These are phyloP conservation scores for Hymenoscyphus repandus DNA, from an alignment of 2,329 filamentous ascomycete species.

Conservation along the genomic window DNA sequence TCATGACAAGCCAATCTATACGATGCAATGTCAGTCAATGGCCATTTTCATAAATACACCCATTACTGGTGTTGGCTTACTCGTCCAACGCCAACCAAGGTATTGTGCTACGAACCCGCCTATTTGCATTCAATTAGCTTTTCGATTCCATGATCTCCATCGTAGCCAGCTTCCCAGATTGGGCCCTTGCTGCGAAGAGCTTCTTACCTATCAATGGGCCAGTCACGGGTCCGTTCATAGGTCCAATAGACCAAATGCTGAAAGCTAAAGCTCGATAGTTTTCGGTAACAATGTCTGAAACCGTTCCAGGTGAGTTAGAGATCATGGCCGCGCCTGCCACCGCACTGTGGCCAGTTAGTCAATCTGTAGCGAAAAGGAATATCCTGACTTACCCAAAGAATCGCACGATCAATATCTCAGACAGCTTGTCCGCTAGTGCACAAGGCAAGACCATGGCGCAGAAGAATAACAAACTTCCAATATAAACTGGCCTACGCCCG, in stretches of 20 bases:
- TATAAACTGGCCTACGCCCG: conserved; percentile 63
- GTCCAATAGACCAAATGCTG: conserved; percentile 76
- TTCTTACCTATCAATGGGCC: conserved; percentile 62
- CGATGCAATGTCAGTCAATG: too few species aligned
- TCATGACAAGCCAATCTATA: conserved; percentile 66
- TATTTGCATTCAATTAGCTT: background rate
- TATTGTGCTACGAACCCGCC: conserved; percentile 68
- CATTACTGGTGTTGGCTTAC: too few species aligned
- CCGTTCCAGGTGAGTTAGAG: conserved; percentile 73
- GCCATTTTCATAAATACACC: too few species aligned
- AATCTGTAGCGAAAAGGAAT: background rate
- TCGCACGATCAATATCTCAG: conserved; percentile 63
- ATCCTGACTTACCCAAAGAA: conserved; percentile 59
- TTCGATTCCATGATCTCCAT: too few species aligned
- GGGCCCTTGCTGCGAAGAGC: background rate
- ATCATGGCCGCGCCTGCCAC: conserved; percentile 76
- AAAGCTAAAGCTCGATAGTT: conserved; percentile 78
- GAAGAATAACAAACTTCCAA: conserved; percentile 59
- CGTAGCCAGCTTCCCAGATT: too few species aligned
- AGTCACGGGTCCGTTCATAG: conserved; percentile 67
- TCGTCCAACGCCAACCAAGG: conserved; percentile 83
- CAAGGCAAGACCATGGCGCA: conserved; percentile 66
- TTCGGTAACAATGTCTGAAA: conserved; percentile 78
- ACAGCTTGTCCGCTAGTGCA: conserved; percentile 62
- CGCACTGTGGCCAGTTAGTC: conserved; percentile 37